phyloP scores from a whole-genome alignment of 140 eudicot genomes.

The Anethum foeniculum region DNA sequence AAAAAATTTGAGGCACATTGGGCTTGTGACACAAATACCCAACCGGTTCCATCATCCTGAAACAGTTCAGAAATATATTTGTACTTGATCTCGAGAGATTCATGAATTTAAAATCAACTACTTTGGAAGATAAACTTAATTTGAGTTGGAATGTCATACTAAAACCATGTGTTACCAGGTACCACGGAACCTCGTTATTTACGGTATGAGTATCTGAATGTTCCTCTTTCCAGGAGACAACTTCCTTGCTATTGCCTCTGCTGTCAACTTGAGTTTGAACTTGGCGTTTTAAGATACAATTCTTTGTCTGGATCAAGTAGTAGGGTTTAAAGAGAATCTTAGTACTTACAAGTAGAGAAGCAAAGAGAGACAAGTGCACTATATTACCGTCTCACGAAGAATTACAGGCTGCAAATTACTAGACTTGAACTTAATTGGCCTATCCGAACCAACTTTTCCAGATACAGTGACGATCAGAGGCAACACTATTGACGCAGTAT shows the following conservation, averaged over 20 bases:
- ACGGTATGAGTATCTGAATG: conserved; percentile 61
- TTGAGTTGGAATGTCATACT: background rate
- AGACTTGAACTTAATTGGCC: background rate
- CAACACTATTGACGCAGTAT: background rate
- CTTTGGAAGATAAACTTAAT: background rate
- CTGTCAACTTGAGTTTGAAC: background rate
- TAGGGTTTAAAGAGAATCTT: background rate
- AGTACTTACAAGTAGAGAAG: too few species aligned
- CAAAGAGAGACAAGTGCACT: background rate
- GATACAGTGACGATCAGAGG: background rate
- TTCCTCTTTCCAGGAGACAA: conserved; percentile 98
- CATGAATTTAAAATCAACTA: background rate
- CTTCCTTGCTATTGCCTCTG: conserved; percentile 31
- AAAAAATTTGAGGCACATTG: conserved; percentile 81
- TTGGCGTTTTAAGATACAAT: background rate
- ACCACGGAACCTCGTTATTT: conserved; percentile 95
- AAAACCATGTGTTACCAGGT: conserved; percentile 50
- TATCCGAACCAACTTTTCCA: background rate
- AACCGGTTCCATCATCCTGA: conserved; percentile 90
- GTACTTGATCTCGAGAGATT: background rate
- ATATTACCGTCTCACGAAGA: background rate
- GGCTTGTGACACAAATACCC: conserved; percentile 79
- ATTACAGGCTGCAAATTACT: background rate
- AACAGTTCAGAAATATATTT: background rate
- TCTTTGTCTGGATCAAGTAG: background rate